Base-by-base conservation (phyloP, 202 grass and related monocot genomes). In the Setaria italica region DNA sequence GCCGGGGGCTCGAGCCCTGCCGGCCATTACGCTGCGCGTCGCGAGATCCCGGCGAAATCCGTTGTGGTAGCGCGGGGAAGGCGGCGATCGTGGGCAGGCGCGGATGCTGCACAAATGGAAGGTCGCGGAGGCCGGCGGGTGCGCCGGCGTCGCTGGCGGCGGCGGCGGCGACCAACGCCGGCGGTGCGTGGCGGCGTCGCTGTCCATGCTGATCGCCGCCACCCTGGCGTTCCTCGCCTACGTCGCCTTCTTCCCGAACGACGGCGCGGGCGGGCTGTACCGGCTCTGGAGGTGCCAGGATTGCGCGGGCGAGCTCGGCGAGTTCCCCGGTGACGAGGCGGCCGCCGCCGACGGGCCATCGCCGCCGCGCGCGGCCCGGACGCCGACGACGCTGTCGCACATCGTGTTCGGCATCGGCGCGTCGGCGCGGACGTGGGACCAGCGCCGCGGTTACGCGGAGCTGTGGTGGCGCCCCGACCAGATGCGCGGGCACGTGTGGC, bases 341-440 rank as follows among this genome's bases (percentile, higher is more conserved):
- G 68, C 32, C 3, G 21, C 48, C 47, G 80, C 83, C 0, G 77
- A 70, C 42, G 65, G 72, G 0, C 80, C 87, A 0, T 32, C 88
- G 45, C 15, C 82, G 0, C 32, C 5, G 11, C 56, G 43, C 47
- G 53, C 2, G 9, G 7, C 39, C 63, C 62, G 57, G 0, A 0
- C 82, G 19, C 79, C 86, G 51, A 98, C 95, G 49, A 90, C 89
- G 41, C 78, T 94, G 69, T 90, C 89, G 25, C 91, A 98, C 86
- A 42, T 98, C 82, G 93, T 95, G 70, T 98, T 98, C 80, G 89
- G 91, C 63, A 81, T 98, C 85, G 95, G 88, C 57, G 87, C 89
- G 5, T 98, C 96, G 25, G 93, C 86, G 34, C 47, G 32, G 14
- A 92, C 90, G 39, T 95, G 96, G 96, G 81, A 85, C 57, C 72